Conservation (phyloP, 371 early-diverging fungal genomes). For the Mucor mucedo region DNA sequence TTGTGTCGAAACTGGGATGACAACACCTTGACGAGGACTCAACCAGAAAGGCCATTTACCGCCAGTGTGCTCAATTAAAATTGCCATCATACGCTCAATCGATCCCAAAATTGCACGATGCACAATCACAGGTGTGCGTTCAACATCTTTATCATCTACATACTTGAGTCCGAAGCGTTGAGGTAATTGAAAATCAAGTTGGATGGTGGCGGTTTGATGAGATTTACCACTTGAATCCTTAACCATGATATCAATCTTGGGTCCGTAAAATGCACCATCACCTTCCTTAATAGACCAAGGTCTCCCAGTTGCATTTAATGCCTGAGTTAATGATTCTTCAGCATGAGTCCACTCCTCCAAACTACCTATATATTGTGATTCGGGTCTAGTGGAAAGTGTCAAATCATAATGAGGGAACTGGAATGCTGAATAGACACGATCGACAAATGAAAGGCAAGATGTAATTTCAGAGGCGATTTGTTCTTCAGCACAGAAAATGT, state of each 20-base stretch:
- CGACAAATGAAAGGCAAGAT: constrained; percentile 85
- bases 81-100: constrained; percentile 95
- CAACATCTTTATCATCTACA: constrained; percentile 57
- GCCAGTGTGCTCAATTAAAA: constrained; percentile 88
- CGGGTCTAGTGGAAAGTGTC: constrained; percentile 96
- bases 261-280: constrained; percentile 99
- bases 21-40: constrained; percentile 93
- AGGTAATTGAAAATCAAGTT: constrained; percentile 97
- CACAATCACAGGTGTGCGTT: constrained; percentile 89
- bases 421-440: constrained; percentile 86
- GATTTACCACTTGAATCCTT: constrained; percentile 92
- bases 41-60: constrained; percentile 99
- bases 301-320: constrained; percentile 79
- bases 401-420: constrained; percentile 83
- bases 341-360: constrained; percentile 94
- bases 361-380: constrained; percentile 90
- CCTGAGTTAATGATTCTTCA: constrained; percentile 81
- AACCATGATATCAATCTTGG: constrained; percentile 99
- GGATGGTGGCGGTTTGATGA: constrained; percentile 99
- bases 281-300: constrained; percentile 95
- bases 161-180: constrained; percentile 88
- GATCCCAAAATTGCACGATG: constrained; percentile 96
- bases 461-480: constrained; percentile 85
- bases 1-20: constrained; percentile 82
- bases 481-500: constrained; percentile 88